Percentiles rank a stretch among this genome's conserved stretches.
These are phyloP conservation scores for Patellifolia procumbens DNA, from an alignment of 179 eudicot species.

Conservation along the genomic window DNA sequence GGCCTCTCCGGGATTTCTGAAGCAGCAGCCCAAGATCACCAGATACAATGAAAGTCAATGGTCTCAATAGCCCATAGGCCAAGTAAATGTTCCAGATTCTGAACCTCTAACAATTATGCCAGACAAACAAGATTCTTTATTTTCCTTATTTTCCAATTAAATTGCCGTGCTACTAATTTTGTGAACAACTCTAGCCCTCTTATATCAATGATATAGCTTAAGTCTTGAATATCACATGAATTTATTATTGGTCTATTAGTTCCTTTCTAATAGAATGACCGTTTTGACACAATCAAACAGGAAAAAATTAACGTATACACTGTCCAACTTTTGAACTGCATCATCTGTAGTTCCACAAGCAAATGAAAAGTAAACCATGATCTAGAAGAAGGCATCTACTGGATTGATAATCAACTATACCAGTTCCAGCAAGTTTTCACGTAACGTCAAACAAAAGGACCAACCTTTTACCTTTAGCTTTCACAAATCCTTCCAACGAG, in stretches of 20 bases:
- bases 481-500: slow-evolving; percentile 73
- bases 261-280: not conserved
- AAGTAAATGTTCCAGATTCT: not conserved
- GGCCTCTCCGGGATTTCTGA: not conserved
- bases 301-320: not conserved
- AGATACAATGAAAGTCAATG: not conserved
- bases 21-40: not conserved
- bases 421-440: not conserved
- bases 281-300: not conserved
- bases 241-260: not conserved
- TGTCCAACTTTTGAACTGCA: not conserved
- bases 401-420: not conserved
- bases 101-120: not conserved
- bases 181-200: not conserved
- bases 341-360: not conserved
- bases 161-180: not conserved
- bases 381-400: not conserved
- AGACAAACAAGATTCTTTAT: not conserved
- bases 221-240: too few species aligned
- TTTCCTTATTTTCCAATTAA: not conserved
- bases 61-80: not conserved
- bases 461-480: slow-evolving; percentile 54
- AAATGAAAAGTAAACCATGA: not conserved
- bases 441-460: slow-evolving; percentile 1
- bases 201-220: not conserved